Percentiles rank a stretch among this genome's conserved stretches.
phyloP scores from a whole-genome alignment of 2,329 filamentous ascomycete genomes.

The Penicillium sp. region DNA sequence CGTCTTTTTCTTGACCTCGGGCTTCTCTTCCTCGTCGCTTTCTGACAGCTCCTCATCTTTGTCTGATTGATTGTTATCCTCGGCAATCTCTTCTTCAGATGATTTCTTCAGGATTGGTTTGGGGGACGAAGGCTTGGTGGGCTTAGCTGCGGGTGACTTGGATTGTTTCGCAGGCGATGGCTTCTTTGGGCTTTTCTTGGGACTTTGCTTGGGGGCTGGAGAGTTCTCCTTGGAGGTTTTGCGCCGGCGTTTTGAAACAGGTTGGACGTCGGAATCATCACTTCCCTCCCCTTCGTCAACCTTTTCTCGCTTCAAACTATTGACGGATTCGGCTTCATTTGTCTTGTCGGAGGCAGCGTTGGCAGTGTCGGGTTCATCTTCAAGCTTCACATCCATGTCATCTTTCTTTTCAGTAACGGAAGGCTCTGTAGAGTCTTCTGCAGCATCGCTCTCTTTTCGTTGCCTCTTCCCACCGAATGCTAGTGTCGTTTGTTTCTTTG shows the following conservation, averaged over 20 bases:
- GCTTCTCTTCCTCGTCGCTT: constrained; percentile 63
- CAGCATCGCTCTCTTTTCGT: constrained; percentile 31
- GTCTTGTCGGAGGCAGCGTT: not conserved
- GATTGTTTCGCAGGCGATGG: constrained; percentile 22
- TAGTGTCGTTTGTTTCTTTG: constrained; percentile 75
- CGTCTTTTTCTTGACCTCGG: constrained; percentile 70
- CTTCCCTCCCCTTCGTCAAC: constrained; percentile 44
- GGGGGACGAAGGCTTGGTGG: not conserved
- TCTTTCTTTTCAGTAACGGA: constrained; percentile 7
- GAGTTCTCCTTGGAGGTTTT: constrained; percentile 38
- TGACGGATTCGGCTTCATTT: constrained; percentile 9
- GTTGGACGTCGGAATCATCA: constrained; percentile 60
- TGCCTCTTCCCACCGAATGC: constrained; percentile 66
- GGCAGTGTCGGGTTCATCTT: not conserved
- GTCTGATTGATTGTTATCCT: constrained; percentile 43
- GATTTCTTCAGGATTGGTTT: not conserved
- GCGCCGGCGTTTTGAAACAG: constrained; percentile 57
- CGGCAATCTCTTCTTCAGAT: constrained; percentile 30
- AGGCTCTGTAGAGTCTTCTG: constrained; percentile 31
- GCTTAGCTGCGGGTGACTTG: not conserved
- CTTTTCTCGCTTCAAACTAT: constrained; percentile 41
- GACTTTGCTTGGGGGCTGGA: constrained; percentile 9
- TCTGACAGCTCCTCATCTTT: constrained; percentile 42
- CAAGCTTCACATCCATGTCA: constrained; percentile 8
- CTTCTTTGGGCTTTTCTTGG: constrained; percentile 7